Evolutionary conservation across 441 rosid genomes (phyloP).

Genomic region (Gossypium lobatum): DNA sequence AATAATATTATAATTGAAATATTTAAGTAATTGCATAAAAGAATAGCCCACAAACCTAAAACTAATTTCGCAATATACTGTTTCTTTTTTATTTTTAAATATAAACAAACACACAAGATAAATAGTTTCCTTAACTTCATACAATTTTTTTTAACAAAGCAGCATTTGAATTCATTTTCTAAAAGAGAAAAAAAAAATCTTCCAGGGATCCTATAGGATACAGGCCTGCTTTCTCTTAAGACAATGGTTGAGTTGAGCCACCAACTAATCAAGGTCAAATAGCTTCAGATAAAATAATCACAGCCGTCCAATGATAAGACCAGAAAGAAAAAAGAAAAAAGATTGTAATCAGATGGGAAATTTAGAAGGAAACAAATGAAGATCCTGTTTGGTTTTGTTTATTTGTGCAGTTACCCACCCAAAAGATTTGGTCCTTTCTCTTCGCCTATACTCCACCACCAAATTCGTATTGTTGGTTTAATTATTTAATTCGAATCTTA

Average conservation of each 20-base stretch:
- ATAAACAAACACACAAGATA: too few relatives aligned
- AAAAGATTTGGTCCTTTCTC: constrained; percentile 13
- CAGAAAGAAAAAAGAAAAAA: background rate
- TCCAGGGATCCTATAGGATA: background rate
- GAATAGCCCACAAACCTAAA: too few relatives aligned
- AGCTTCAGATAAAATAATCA: background rate
- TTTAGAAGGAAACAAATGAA: background rate
- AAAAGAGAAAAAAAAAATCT: too few relatives aligned
- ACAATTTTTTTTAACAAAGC: too few relatives aligned
- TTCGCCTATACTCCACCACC: background rate
- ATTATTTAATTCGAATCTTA: background rate
- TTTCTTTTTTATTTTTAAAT: too few relatives aligned
- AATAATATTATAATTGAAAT: too few relatives aligned
- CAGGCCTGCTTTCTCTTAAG: background rate
- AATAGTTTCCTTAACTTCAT: too few relatives aligned
- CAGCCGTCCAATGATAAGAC: background rate
- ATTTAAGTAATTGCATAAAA: too few relatives aligned
- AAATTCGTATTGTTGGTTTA: too few relatives aligned
- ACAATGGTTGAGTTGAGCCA: background rate
- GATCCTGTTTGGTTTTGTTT: background rate
- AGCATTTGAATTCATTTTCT: too few relatives aligned
- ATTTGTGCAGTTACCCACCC: background rate
- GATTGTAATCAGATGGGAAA: too few relatives aligned
- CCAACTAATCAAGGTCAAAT: background rate
- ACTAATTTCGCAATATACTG: too few relatives aligned